These are phyloP conservation scores for Ganoderma boninense DNA, from an alignment of 1,284 basidiomycete genomes.

Conservation along the genomic window DNA sequence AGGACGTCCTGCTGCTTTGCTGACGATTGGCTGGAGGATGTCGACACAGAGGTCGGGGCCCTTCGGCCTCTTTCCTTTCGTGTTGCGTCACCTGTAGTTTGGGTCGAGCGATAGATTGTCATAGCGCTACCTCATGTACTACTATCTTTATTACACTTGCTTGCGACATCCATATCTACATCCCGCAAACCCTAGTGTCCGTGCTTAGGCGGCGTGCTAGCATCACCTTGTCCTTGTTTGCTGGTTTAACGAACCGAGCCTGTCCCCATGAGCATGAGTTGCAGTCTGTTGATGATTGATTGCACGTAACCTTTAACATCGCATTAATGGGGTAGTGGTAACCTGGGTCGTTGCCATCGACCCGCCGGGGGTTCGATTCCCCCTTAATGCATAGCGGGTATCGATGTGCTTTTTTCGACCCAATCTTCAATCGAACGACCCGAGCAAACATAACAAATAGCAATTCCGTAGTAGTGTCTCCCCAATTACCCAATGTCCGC, in stretches of 20 bases:
- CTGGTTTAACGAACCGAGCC: not conserved
- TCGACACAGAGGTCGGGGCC: not conserved
- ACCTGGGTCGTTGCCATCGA: slow-evolving; percentile 47
- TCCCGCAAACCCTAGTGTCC: not conserved
- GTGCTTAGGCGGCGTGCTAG: not conserved
- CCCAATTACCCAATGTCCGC: too few species aligned
- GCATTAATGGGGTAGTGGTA: slow-evolving; percentile 37
- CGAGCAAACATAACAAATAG: too few species aligned
- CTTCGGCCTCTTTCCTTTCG: not conserved
- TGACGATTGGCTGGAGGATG: not conserved
- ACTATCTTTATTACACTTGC: not conserved
- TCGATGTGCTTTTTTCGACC: too few species aligned
- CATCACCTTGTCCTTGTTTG: not conserved
- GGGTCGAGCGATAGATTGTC: slow-evolving; percentile 14
- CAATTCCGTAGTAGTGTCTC: too few species aligned
- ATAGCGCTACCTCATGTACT: slow-evolving; percentile 14
- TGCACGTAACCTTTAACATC: too few species aligned
- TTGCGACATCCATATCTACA: slow-evolving; percentile 1
- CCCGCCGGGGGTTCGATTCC: slow-evolving; percentile 84
- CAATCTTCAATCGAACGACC: too few species aligned
- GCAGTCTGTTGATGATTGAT: too few species aligned
- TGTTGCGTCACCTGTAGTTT: not conserved
- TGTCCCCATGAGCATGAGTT: too few species aligned
- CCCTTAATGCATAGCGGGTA: slow-evolving; percentile 65
- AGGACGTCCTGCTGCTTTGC: not conserved